Evolutionary conservation across 1,284 basidiomycete species (phyloP).

Genomic region (Puccinia horiana): DNA sequence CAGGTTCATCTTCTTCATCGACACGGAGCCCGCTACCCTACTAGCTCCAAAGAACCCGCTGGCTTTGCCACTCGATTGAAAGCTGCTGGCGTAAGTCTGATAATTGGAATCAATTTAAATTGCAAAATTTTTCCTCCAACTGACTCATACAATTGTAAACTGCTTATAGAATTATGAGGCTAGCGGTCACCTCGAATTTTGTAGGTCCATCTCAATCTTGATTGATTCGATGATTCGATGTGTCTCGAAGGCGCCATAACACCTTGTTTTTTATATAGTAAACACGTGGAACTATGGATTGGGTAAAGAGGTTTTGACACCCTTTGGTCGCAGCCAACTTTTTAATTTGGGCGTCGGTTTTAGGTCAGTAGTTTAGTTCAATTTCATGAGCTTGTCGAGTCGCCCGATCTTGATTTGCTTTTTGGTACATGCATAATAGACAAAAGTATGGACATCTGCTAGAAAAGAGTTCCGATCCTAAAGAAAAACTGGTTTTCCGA

Average conservation of each 20-base stretch:
- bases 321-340: conserved; percentile 62
- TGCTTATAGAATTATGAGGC: conserved; percentile 35
- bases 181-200: conserved; percentile 42
- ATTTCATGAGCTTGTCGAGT: neutral
- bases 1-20: conserved; percentile 48
- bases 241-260: neutral
- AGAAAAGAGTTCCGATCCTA: conserved; percentile 6
- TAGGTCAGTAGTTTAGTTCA: conserved; percentile 25
- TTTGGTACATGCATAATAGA: neutral
- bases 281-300: conserved; percentile 52
- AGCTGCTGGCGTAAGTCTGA: conserved; percentile 35
- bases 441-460: conserved; percentile 49
- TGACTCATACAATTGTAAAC: neutral
- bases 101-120: neutral
- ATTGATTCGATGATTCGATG: neutral
- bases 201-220: neutral
- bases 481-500: conserved; percentile 42
- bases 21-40: conserved; percentile 49
- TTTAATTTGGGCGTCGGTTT: conserved; percentile 52
- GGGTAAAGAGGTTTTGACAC: conserved; percentile 62
- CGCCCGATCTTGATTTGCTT: neutral
- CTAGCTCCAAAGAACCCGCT: conserved; percentile 41
- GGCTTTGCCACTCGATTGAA: conserved; percentile 40
- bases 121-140: neutral
- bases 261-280: conserved; percentile 27